Evolutionary conservation across 1,139 yeast species (phyloP).

Genomic region (Sugiyamaella xylanicola): DNA sequence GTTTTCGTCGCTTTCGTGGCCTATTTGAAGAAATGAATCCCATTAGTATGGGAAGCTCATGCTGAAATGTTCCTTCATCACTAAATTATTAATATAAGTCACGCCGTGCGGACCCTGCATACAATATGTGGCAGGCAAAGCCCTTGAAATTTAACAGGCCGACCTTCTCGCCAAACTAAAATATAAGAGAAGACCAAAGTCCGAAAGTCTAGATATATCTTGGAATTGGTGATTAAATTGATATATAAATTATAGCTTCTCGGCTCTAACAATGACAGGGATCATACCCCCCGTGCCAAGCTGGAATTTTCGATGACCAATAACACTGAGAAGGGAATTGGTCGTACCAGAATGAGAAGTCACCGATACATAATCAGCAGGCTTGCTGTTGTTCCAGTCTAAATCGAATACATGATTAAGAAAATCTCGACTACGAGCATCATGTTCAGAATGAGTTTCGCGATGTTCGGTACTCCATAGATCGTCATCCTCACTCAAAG

Average conservation of each 20-base stretch:
- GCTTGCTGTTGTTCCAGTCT: constrained; percentile 29
- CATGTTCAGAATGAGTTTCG: constrained; percentile 54
- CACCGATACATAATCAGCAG: constrained; percentile 44
- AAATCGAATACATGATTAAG: constrained; percentile 51
- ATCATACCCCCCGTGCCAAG: constrained; percentile 70
- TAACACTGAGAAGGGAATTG: constrained; percentile 53
- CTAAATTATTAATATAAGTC: neutral
- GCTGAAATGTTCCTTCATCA: too few relatives aligned
- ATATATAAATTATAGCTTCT: neutral
- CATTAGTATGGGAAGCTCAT: constrained; percentile 1
- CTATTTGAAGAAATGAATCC: constrained; percentile 12
- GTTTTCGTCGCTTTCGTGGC: constrained; percentile 3
- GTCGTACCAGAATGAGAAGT: constrained; percentile 70
- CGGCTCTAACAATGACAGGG: constrained; percentile 53
- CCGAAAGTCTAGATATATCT: too few relatives aligned
- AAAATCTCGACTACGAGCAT: constrained; percentile 52
- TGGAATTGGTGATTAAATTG: too few relatives aligned
- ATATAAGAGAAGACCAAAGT: too few relatives aligned
- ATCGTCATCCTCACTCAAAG: constrained; percentile 45
- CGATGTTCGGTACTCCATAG: constrained; percentile 48
- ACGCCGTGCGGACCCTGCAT: neutral
- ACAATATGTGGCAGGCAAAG: neutral
- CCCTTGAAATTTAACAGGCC: too few relatives aligned
- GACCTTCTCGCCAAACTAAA: neutral
- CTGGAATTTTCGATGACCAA: constrained; percentile 57